phyloP scores from a whole-genome alignment of 2,329 filamentous ascomycete genomes.

The Dactylellina leptospora region DNA sequence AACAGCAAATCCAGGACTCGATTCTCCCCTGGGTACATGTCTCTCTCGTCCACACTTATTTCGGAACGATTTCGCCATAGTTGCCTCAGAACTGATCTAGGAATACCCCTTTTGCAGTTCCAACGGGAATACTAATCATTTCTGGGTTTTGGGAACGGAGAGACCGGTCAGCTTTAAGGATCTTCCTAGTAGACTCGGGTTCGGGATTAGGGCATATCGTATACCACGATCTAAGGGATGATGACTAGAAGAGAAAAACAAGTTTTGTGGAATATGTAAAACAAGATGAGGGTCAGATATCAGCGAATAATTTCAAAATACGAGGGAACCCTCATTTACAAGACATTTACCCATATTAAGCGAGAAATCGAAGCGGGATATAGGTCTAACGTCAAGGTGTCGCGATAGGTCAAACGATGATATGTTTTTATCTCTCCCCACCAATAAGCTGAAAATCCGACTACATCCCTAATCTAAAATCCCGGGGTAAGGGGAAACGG shows the following conservation, averaged over 20 bases:
- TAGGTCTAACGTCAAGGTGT: conserved; percentile 20
- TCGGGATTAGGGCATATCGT: background rate
- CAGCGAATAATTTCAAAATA: conserved; percentile 30
- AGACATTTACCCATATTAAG: conserved; percentile 47
- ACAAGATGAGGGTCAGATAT: conserved; percentile 1
- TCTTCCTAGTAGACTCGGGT: background rate
- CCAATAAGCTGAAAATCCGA: conserved; percentile 9
- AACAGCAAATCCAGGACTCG: no score
- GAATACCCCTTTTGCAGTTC: background rate
- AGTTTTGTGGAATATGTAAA: background rate
- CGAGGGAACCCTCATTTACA: conserved; percentile 38
- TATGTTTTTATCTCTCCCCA: background rate
- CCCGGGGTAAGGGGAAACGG: conserved; percentile 15
- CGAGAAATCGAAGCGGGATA: conserved; percentile 10
- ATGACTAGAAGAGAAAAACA: no score
- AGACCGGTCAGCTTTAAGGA: background rate
- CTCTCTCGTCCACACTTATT: no score
- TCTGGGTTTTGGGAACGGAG: background rate
- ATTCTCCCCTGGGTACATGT: no score
- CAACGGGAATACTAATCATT: background rate
- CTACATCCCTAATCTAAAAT: conserved; percentile 16
- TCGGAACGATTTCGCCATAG: no score
- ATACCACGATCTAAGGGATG: no score
- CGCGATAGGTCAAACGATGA: conserved; percentile 1
- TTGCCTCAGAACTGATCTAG: background rate